A percentile compares a stretch with the other conserved stretches of the same genome.
phyloP scores from a whole-genome alignment of 2,329 filamentous ascomycete species.

The Achaetomium macrosporum region DNA sequence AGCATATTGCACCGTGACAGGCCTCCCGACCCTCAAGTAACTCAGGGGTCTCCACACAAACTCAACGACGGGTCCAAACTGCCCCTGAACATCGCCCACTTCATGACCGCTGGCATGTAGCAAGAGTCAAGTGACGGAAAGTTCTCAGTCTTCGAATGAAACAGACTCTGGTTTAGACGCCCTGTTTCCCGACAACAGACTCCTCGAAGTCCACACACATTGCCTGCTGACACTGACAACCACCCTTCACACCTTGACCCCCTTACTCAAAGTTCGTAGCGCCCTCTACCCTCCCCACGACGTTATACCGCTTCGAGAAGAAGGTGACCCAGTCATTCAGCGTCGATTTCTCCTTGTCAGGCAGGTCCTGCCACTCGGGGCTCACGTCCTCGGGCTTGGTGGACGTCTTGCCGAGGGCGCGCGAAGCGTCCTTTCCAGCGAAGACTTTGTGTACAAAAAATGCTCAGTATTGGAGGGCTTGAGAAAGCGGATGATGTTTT shows the following conservation, averaged over 20 bases:
- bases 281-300: constrained; percentile 64
- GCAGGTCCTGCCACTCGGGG: constrained; percentile 76
- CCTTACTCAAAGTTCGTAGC: constrained; percentile 49
- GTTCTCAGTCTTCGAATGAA: too few relatives aligned
- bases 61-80: too few relatives aligned
- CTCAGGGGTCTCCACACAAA: too few relatives aligned
- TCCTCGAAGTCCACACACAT: not conserved
- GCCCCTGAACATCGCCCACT: too few relatives aligned
- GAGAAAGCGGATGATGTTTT: too few relatives aligned
- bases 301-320: constrained; percentile 94
- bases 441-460: constrained; percentile 69
- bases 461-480: not conserved
- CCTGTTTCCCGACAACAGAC: too few relatives aligned
- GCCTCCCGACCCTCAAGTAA: too few relatives aligned
- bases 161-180: too few relatives aligned
- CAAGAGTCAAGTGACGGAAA: too few relatives aligned
- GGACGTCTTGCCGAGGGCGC: constrained; percentile 79
- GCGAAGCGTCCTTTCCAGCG: constrained; percentile 91
- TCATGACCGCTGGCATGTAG: too few relatives aligned
- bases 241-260: not conserved
- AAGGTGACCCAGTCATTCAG: constrained; percentile 93
- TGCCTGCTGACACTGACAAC: not conserved
- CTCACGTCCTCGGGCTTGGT: constrained; percentile 77
- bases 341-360: constrained; percentile 77
- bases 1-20: too few relatives aligned